Evolutionary conservation across 108 stramenopile genomes (phyloP), one percentile per base, ranked within the genome.

Genomic region (Stephanodiscus triporus): DNA sequence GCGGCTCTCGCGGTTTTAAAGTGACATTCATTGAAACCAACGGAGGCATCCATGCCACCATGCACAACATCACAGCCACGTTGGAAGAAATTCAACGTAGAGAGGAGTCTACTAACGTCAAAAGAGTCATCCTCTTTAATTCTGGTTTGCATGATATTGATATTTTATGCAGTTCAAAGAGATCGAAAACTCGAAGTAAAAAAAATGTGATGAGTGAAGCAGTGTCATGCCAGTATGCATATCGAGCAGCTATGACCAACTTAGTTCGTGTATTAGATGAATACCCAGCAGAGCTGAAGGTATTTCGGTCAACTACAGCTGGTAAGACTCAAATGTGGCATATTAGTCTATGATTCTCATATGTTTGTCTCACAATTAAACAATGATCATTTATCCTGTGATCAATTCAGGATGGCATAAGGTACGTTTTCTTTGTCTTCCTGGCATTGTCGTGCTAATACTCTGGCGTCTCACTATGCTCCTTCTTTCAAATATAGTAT

Each of bases 141-240:
- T 77, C 86, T 17, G 91, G 89, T 10, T 51, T 92, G 42, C 91
- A 92, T 66, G 91, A 92, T 70, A 89, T 89, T 47, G 86, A 84
- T 66, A 73, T 82, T 5, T 68, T 92, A 2, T 92, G 91, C 67
- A 69, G 67, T 48, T 70, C 73, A 22, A 80, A 67, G 36, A 37
- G 73, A 49, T 68, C 32, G 49, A 47, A 53, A 10, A 48, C 67
- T 50, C 84, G 89, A 19, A 48, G 56, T 22, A 72, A 84, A 63
- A 86, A 55, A 51, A 62, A 48, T 23, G 32, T 47, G 24, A 29
- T 77, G 29, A 61, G 16, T 10, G 65, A 72, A 6, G 66, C 34
- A 17, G 58, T 67, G 5, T 76, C 85, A 17, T 92, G 91, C 62
- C 58, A 56, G 1, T 70, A 78, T 54, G 67, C 70, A 56, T 92